These are phyloP conservation scores for Leptomonas pyrrhocoris DNA, from an alignment of 208 protist species.

Conservation along the genomic window DNA sequence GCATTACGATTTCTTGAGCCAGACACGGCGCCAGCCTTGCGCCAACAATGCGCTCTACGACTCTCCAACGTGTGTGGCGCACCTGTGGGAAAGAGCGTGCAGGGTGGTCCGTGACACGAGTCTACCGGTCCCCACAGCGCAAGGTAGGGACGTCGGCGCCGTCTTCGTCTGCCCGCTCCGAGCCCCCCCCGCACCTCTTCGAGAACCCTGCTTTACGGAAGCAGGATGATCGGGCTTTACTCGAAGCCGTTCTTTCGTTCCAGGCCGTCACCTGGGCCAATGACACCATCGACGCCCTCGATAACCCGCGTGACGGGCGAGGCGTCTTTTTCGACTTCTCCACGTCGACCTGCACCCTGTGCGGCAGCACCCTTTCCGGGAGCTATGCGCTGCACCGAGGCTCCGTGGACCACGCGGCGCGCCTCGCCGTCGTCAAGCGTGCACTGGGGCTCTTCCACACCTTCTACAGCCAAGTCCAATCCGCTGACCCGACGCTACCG, in stretches of 20 bases:
- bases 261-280: slow-evolving; percentile 2
- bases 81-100: too few species aligned
- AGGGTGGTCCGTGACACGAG: too few species aligned
- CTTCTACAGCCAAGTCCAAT: slow-evolving; percentile 25
- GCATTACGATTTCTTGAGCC: not conserved
- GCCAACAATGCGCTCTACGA: not conserved
- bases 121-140: too few species aligned
- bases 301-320: slow-evolving; percentile 3
- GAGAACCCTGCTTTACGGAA: slow-evolving; percentile 8
- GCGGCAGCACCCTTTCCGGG: slow-evolving; percentile 32
- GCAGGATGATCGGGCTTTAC: not conserved
- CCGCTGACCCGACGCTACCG: not conserved
- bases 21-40: not conserved
- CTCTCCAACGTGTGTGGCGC: too few species aligned
- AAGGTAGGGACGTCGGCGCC: not conserved
- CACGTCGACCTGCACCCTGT: slow-evolving; percentile 42
- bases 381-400: slow-evolving; percentile 44
- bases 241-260: slow-evolving; percentile 12
- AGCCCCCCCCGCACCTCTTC: slow-evolving; percentile 3
- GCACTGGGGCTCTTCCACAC: slow-evolving; percentile 41
- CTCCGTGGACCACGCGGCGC: slow-evolving; percentile 53
- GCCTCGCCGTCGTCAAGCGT: slow-evolving; percentile 62
- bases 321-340: slow-evolving; percentile 39
- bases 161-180: not conserved
- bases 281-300: slow-evolving; percentile 11